Base-by-base conservation (phyloP, 169 alveolate species). In the Cyclospora cayetanensis region DNA sequence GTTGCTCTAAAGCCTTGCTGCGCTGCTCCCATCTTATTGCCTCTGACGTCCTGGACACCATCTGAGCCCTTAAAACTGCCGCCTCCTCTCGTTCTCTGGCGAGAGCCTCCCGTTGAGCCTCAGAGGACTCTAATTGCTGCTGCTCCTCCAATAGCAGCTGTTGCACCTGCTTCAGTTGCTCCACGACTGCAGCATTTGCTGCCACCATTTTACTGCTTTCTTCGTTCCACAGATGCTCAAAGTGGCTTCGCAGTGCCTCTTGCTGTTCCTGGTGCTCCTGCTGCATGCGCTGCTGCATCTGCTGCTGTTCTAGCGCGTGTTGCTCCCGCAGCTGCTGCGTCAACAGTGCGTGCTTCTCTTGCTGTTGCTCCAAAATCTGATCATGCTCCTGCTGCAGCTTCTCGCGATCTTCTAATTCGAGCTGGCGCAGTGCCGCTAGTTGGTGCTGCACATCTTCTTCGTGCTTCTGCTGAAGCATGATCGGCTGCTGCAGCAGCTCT, bases 221-320 rank as follows among this genome's bases (percentile, higher is more conserved):
- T 34, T 86, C 92, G 82, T 86, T 53, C 92, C 92, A 86, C n/a
- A 86, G 77, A n/a, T 68, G 27, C 42, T 86, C 92, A 37, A 68
- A 86, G n/a, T 42, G 80, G 7, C 66, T 25, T 5, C 92, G 55
- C 4, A 86, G 86, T 25, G 43, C 60, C 70, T 86, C 92, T 46
- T 85, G 91, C 68, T 60, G 80, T 52, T 66, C 70, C 55, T 85
- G 72, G 50, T 65, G 79, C 84, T 85, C 76, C 91, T 85, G 68
- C 91, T 85, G 91, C 83, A 85, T 65, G 43, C 68, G 83, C 46
- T 85, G 63, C 83, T 85, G 65, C 91, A 39, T 18, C 35, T 65
- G 80, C 63, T 85, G 84, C 83, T 66, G 70, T 68, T 85, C 83
- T 52, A 41, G 83, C 15, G 70, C 91, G 83, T 85, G 66, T 83